phyloP scores from a whole-genome alignment of 805 yeast genomes.

The Saccharomycopsis schoenii region DNA sequence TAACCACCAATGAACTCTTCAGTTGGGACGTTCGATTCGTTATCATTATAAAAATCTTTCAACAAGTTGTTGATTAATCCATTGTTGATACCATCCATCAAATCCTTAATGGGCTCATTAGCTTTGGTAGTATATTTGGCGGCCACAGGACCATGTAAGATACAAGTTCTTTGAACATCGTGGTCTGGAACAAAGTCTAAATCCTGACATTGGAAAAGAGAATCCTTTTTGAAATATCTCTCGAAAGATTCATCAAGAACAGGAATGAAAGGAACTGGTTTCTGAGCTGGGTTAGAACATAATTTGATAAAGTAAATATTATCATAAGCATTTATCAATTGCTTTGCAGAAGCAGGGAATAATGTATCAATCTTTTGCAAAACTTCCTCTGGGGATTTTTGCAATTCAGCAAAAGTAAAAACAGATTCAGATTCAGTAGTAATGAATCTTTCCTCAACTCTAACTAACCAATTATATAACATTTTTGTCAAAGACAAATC shows the following conservation, averaged over 20 bases:
- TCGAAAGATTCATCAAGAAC: conserved; percentile 90
- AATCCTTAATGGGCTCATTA: conserved; percentile 87
- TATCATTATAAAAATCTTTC: conserved; percentile 60
- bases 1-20: conserved; percentile 81
- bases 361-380: conserved; percentile 50
- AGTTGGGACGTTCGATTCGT: conserved; percentile 65
- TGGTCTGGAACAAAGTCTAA: conserved; percentile 91
- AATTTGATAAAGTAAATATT: conserved; percentile 81
- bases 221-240: conserved; percentile 95
- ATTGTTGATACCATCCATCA: conserved; percentile 79
- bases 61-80: conserved; percentile 73
- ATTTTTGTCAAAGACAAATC: conserved; percentile 80
- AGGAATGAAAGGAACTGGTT: conserved; percentile 98
- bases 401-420: conserved; percentile 61
- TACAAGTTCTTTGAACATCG: conserved; percentile 98
- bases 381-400: conserved; percentile 56
- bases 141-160: conserved; percentile 97
- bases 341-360: conserved; percentile 68
- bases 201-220: conserved; percentile 97
- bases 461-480: conserved; percentile 75
- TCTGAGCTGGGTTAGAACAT: conserved; percentile 77
- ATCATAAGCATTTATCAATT: conserved; percentile 90
- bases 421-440: conserved; percentile 48
- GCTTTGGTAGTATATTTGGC: conserved; percentile 81
- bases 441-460: conserved; percentile 95